Evolutionary conservation across 176 grass and related monocot species (phyloP).

Genomic region (barley (Hordeum vulgare)): DNA sequence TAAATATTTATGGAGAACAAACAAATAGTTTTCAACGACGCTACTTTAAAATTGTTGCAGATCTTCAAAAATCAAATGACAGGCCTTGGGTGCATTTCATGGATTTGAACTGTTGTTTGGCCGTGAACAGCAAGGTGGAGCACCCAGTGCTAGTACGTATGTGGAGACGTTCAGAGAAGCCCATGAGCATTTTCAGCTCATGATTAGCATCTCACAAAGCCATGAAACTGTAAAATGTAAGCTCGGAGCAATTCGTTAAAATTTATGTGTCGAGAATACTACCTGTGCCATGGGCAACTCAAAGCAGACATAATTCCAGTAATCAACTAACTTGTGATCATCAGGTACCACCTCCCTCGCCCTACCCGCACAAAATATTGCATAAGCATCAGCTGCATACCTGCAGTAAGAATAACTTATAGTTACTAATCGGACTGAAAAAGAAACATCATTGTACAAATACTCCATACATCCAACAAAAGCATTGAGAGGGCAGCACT

Average conservation of each 20-base stretch:
- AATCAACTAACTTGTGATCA: too few species aligned
- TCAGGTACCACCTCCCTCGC: too few species aligned
- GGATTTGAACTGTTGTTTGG: neutral
- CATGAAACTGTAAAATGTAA: neutral
- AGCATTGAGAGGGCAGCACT: constrained; percentile 2
- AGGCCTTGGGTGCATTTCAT: neutral
- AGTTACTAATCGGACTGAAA: too few species aligned
- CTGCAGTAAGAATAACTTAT: too few species aligned
- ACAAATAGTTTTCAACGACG: neutral
- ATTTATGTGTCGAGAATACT: neutral
- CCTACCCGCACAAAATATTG: too few species aligned
- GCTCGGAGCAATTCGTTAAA: neutral
- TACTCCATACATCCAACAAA: too few species aligned
- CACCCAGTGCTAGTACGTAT: neutral
- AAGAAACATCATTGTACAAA: too few species aligned
- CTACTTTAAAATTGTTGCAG: too few species aligned
- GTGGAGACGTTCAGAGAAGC: neutral
- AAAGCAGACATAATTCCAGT: too few species aligned
- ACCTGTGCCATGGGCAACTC: too few species aligned
- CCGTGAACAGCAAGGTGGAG: neutral
- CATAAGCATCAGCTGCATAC: too few species aligned
- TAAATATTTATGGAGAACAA: neutral
- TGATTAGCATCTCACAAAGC: neutral
- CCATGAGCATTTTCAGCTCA: neutral
- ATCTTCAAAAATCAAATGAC: too few species aligned